phyloP scores from a whole-genome alignment of 2,329 filamentous ascomycete species.

The Alternaria brassicae region DNA sequence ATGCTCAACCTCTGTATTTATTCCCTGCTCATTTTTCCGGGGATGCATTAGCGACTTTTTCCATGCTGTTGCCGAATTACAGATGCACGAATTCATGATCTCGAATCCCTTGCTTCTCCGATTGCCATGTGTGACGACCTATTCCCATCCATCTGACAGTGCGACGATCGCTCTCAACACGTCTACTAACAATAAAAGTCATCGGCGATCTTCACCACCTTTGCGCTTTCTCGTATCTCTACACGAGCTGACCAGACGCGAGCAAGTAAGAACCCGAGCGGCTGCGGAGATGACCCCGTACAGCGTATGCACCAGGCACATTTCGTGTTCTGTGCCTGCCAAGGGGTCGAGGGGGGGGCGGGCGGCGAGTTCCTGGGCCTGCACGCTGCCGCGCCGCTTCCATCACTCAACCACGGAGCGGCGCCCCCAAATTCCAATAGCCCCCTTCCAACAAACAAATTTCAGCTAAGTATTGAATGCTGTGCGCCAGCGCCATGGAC shows the following conservation, averaged over 20 bases:
- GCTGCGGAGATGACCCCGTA: constrained; percentile 7
- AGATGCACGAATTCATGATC: constrained; percentile 19
- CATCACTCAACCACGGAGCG: not conserved
- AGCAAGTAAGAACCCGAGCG: constrained; percentile 2
- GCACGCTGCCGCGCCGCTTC: constrained; percentile 8
- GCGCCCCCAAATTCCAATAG: not conserved
- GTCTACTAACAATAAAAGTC: not conserved
- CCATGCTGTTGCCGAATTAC: constrained; percentile 12
- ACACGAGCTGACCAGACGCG: not conserved
- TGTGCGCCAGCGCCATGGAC: not conserved
- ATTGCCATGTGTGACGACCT: not conserved
- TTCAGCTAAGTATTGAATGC: not conserved
- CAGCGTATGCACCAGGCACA: not conserved
- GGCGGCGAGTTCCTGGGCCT: constrained; percentile 6
- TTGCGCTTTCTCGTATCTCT: not conserved
- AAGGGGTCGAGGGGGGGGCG: no score
- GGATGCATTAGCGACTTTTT: constrained; percentile 11
- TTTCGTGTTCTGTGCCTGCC: constrained; percentile 6
- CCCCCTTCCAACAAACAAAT: not conserved
- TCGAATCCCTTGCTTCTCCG: not conserved
- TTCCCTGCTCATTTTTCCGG: constrained; percentile 11
- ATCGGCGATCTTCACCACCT: not conserved
- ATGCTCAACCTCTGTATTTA: constrained; percentile 19
- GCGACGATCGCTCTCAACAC: not conserved
- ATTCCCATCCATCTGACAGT: not conserved